phyloP scores from a whole-genome alignment of 108 stramenopile species.

The Skeletonema menzelii region DNA sequence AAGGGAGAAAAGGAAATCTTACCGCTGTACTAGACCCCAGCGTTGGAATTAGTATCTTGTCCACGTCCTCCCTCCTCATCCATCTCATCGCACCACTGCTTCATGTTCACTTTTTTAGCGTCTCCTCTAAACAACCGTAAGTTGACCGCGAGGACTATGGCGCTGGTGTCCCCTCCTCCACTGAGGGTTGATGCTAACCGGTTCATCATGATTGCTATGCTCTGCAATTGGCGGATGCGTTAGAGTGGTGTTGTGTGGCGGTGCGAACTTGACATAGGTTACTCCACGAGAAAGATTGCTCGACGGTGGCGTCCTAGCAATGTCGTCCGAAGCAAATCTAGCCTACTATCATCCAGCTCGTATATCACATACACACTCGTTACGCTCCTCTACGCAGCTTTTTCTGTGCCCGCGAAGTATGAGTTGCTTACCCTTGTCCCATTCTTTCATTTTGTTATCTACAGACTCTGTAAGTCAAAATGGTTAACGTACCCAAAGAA shows the following conservation, averaged over 20 bases:
- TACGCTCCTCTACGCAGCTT: neutral
- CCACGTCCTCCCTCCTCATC: neutral
- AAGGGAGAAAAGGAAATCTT: no score
- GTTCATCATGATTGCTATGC: constrained; percentile 3
- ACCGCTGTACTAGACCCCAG: neutral
- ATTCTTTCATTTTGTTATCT: neutral
- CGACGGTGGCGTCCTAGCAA: neutral
- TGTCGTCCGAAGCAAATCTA: neutral
- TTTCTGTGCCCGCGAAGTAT: neutral
- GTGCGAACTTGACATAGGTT: neutral
- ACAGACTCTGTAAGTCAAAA: constrained; percentile 30
- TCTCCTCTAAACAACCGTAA: constrained; percentile 56
- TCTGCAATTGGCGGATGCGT: neutral
- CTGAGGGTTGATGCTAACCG: constrained; percentile 38
- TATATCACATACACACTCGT: neutral
- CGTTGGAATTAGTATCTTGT: constrained; percentile 1
- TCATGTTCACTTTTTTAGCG: constrained; percentile 25
- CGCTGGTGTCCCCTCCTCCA: constrained; percentile 39
- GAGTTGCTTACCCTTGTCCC: neutral
- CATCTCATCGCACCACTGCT: neutral
- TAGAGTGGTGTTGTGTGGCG: neutral
- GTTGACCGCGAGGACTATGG: constrained; percentile 60
- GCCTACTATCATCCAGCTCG: neutral
- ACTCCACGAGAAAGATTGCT: neutral
- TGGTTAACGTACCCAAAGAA: constrained; percentile 99